Base-by-base conservation (phyloP, 192 early-diverging fungal species). In the Diversispora epigaea region DNA sequence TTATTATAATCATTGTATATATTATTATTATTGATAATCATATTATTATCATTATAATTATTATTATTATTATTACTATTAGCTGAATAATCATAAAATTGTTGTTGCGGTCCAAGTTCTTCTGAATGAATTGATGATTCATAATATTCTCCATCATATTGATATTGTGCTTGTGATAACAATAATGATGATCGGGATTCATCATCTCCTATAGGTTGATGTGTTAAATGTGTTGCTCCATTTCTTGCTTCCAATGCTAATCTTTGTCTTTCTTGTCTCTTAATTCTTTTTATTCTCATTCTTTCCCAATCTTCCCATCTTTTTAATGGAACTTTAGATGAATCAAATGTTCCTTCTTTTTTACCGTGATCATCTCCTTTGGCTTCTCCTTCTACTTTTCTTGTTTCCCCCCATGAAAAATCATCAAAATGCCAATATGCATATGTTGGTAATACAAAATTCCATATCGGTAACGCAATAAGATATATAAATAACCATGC, bases 371-470 rank as follows among this genome's bases (percentile, higher is more conserved):
- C 91, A 52, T 90, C 89, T 17, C 86, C 87, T 73, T 89, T 88
- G 66, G 78, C 81, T 78, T 91, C 92, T 39, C 92, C 92, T 15
- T 80, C 82, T 8, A 93, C 90, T 78, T 89, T 87, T 17, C 78
- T 82, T 43, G 92, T 93, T 69, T 90, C 89, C 57, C 91, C 93
- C 92, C 92, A 94, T 43, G 89, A 91, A 70, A 96, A 96, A 77
- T 96, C 94, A 81, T 94, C 93, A 83, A 95, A 95, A 79, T 94
- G 92, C 93, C 94, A 95, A 85, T 91, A 96, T 12, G 94, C 91
- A 76, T 98, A 98, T 7, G 88, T 62, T 2, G 96, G 96, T 61
- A 98, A 84, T 75, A 98, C 77, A 73, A 98, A 88, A 79, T 98
- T 95, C 96, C 96, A 98, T 22, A 98, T 78, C 5, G 96, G 96